Conservation (phyloP, 139 green algal genomes). For the Chlorella sp. region DNA sequence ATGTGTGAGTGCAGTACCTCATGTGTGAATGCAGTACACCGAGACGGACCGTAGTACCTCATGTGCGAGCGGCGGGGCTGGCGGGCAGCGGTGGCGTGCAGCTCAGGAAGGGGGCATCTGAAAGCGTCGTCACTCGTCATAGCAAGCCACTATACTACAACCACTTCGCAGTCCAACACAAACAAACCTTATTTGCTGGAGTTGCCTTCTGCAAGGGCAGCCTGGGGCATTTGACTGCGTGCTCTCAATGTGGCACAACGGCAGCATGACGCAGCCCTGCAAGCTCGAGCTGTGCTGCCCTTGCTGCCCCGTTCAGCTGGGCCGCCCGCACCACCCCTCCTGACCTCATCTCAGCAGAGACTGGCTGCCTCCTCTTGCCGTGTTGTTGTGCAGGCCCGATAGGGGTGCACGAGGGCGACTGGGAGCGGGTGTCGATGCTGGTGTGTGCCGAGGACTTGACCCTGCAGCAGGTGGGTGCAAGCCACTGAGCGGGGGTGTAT, state of each 20-base stretch:
- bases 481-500: background rate
- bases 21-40: background rate
- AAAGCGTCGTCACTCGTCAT: no score
- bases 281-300: no score
- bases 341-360: background rate
- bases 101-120: no score
- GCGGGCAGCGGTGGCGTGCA: no score
- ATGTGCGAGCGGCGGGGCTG: background rate
- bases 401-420: slow-evolving; percentile 46
- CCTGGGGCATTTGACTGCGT: background rate
- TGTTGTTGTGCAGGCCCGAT: slow-evolving; percentile 11
- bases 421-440: slow-evolving; percentile 36
- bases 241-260: background rate
- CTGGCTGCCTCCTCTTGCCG: background rate
- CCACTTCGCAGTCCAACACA: no score
- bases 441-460: slow-evolving; percentile 34
- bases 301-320: background rate
- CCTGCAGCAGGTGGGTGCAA: slow-evolving; percentile 19
- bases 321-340: no score
- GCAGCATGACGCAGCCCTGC: no score
- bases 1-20: background rate
- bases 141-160: no score
- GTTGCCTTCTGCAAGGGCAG: background rate
- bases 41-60: no score
- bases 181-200: no score